phyloP scores from a whole-genome alignment of 768 basidiomycete genomes.

The Gloeophyllum trabeum region DNA sequence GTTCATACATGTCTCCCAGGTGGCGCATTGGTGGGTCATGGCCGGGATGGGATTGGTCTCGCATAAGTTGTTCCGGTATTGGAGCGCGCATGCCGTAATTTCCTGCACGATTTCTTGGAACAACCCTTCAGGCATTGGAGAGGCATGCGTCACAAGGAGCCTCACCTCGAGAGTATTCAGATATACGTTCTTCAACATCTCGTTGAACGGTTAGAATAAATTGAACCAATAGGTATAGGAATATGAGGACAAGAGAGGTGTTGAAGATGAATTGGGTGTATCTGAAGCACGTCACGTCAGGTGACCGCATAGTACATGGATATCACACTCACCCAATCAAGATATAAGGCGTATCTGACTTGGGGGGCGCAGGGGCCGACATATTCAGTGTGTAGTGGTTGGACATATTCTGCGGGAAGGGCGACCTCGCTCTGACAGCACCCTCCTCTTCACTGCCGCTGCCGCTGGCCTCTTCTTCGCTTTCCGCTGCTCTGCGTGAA shows the following conservation, averaged over 20 bases:
- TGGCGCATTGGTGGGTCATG: slow-evolving; percentile 75
- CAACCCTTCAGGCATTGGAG: slow-evolving; percentile 4
- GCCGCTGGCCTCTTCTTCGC: slow-evolving; percentile 27
- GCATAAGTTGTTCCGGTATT: slow-evolving; percentile 79
- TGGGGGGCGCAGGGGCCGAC: slow-evolving; percentile 43
- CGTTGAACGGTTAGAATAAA: slow-evolving; percentile 85
- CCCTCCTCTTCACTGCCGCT: slow-evolving; percentile 40
- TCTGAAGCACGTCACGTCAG: slow-evolving; percentile 21
- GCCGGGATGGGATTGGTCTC: slow-evolving; percentile 68
- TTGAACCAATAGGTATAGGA: slow-evolving; percentile 75
- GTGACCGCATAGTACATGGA: slow-evolving; percentile 8
- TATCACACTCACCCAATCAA: slow-evolving; percentile 62
- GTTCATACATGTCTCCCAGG: slow-evolving; percentile 94
- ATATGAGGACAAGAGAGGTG: slow-evolving; percentile 67
- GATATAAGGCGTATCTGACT: slow-evolving; percentile 67
- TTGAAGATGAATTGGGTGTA: slow-evolving; percentile 97
- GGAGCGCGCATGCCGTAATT: slow-evolving; percentile 75
- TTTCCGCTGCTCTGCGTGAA: slow-evolving; percentile 13
- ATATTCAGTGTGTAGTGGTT: slow-evolving; percentile 82
- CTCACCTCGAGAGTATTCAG: slow-evolving; percentile 83
- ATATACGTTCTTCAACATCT: slow-evolving; percentile 81
- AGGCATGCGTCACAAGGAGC: slow-evolving; percentile 7
- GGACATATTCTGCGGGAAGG: slow-evolving; percentile 44
- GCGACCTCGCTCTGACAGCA: slow-evolving; percentile 17
- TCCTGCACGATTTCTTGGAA: slow-evolving; percentile 79